A percentile compares a stretch with the other conserved stretches of the same genome.
Evolutionary conservation across 495 filamentous ascomycete species (phyloP).

Genomic region (Neohortaea acidophila): DNA sequence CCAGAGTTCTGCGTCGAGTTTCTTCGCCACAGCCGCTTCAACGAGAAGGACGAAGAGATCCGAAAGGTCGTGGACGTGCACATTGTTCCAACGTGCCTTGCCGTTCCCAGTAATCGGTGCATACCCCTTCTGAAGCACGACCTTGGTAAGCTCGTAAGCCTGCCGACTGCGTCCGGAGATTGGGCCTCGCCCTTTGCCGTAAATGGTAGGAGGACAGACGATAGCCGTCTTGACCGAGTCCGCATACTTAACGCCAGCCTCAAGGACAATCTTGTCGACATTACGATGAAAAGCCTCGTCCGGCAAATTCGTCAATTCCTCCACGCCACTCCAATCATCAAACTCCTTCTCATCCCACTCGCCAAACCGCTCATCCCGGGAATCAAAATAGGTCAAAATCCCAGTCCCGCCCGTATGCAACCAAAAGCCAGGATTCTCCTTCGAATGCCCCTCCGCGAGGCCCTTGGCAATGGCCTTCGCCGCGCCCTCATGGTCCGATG

Average conservation of each 20-base stretch:
- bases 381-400: conserved; percentile 38
- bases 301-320: conserved; percentile 41
- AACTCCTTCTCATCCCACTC: conserved; percentile 38
- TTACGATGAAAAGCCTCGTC: conserved; percentile 42
- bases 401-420: conserved; percentile 53
- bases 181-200: conserved; percentile 52
- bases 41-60: conserved; percentile 47
- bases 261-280: conserved; percentile 46
- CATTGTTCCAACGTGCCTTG: conserved; percentile 54
- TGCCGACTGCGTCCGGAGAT: conserved; percentile 52
- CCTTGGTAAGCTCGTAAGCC: conserved; percentile 40
- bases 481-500: conserved; percentile 23
- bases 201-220: conserved; percentile 66
- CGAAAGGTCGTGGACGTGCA: conserved; percentile 57
- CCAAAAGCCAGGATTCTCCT: conserved; percentile 32
- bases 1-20: conserved; percentile 49
- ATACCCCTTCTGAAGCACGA: conserved; percentile 43
- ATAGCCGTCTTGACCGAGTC: conserved; percentile 49
- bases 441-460: conserved; percentile 27
- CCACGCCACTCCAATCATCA: conserved; percentile 41
- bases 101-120: conserved; percentile 49
- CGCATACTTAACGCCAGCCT: conserved; percentile 27
- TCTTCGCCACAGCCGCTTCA: conserved; percentile 45
- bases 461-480: conserved; percentile 22
- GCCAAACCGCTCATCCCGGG: conserved; percentile 36